Percentiles rank a stretch among this genome's conserved stretches.
Conservation (phyloP, 2,329 filamentous ascomycete genomes). For the Nemania sp. region DNA sequence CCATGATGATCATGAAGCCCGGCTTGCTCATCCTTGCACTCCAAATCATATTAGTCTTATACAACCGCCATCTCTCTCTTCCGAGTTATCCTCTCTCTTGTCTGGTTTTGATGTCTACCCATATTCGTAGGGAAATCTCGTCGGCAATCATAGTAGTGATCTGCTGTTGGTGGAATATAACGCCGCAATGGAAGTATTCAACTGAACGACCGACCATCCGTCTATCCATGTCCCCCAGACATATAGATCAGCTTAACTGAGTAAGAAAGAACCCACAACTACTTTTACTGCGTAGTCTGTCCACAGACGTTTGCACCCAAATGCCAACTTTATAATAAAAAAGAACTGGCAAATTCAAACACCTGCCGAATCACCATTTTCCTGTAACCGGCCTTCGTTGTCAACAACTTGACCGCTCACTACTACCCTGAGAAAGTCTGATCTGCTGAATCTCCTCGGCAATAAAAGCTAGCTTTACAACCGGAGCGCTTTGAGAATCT, state of each 20-base stretch:
- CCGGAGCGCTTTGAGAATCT: slow-evolving; percentile 87
- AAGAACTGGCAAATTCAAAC: slow-evolving; percentile 14
- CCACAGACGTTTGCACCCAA: background rate
- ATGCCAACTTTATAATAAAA: slow-evolving; percentile 2
- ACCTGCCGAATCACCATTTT: slow-evolving; percentile 3
- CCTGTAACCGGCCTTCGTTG: background rate
- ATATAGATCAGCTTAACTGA: slow-evolving; percentile 30
- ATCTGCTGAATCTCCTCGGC: slow-evolving; percentile 19
- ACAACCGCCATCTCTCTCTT: slow-evolving; percentile 34
- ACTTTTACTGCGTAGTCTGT: slow-evolving; percentile 6
- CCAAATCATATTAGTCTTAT: slow-evolving; percentile 45
- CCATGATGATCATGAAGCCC: slow-evolving; percentile 47
- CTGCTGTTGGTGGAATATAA: slow-evolving; percentile 15
- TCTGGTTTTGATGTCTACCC: slow-evolving; percentile 32
- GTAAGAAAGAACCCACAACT: slow-evolving; percentile 29
- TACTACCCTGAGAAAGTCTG: slow-evolving; percentile 2
- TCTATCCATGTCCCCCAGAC: slow-evolving; percentile 35
- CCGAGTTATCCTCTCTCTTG: slow-evolving; percentile 8
- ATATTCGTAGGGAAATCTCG: slow-evolving; percentile 13
- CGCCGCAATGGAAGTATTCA: slow-evolving; percentile 41
- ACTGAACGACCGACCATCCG: slow-evolving; percentile 33
- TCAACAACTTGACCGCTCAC: background rate
- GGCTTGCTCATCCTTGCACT: slow-evolving; percentile 43
- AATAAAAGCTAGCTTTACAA: slow-evolving; percentile 63
- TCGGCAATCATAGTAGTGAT: slow-evolving; percentile 15